Percentiles rank a stretch among this genome's conserved stretches.
Evolutionary conservation across 1,284 basidiomycete species (phyloP).

Genomic region (Trametes polyzona): DNA sequence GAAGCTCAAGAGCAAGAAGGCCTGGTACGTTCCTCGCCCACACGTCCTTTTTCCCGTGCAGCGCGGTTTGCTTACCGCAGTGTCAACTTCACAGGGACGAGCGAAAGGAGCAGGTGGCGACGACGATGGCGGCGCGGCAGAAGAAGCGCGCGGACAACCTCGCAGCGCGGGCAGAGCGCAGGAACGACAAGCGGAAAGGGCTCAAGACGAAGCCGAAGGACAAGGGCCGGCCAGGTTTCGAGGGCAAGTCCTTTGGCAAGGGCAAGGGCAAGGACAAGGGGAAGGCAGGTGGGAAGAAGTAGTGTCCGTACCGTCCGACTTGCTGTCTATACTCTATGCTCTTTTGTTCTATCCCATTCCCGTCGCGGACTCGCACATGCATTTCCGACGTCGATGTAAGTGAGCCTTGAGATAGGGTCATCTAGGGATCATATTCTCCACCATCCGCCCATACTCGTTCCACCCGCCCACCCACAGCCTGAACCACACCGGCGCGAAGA

Average conservation of each 20-base stretch:
- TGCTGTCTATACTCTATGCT: background rate
- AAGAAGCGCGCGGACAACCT: constrained; percentile 92
- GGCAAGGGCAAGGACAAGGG: constrained; percentile 39
- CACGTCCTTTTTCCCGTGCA: constrained; percentile 2
- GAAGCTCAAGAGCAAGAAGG: constrained; percentile 81
- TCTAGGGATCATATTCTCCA: constrained; percentile 7
- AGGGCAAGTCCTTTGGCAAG: constrained; percentile 77
- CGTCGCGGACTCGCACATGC: background rate
- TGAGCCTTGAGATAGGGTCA: background rate
- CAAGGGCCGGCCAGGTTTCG: constrained; percentile 83
- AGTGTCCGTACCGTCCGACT: background rate
- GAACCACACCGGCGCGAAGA: constrained; percentile 66
- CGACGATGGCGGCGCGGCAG: constrained; percentile 79
- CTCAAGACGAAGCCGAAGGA: constrained; percentile 53
- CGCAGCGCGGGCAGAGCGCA: constrained; percentile 76
- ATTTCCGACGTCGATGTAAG: background rate
- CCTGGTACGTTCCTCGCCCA: constrained; percentile 68
- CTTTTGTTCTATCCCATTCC: no score
- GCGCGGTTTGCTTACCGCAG: background rate
- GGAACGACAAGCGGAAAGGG: constrained; percentile 76
- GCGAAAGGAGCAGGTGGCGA: constrained; percentile 75
- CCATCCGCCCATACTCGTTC: constrained; percentile 30
- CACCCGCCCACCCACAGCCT: constrained; percentile 51
- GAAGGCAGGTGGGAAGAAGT: constrained; percentile 23
- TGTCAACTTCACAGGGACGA: constrained; percentile 63